Evolutionary conservation across 345 rosid genomes (phyloP).

Genomic region (Eucalyptus sp.): DNA sequence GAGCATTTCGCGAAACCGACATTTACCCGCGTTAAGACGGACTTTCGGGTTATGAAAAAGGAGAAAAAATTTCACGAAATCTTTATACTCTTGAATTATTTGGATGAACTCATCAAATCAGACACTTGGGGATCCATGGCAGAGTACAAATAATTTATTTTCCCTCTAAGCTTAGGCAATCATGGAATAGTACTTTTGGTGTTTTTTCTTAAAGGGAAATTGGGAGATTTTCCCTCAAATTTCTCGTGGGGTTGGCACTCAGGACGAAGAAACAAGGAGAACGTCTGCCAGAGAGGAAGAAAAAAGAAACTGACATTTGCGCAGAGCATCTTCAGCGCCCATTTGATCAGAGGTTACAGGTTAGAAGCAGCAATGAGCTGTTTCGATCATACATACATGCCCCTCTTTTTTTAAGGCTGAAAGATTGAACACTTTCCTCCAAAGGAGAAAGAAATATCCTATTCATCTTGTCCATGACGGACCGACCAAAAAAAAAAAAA

Average conservation of each 20-base stretch:
- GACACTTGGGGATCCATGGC: neutral
- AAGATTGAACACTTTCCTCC: neutral
- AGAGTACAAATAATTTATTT: neutral
- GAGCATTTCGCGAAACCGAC: neutral
- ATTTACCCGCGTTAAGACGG: neutral
- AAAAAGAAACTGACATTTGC: neutral
- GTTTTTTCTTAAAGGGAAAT: neutral
- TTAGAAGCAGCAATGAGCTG: neutral
- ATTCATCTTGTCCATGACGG: fast-evolving
- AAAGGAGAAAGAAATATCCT: neutral
- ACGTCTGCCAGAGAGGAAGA: neutral
- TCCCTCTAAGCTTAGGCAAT: neutral
- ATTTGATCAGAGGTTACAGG: neutral
- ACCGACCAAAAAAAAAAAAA: too few species aligned
- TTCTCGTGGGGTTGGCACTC: neutral
- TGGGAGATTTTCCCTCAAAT: neutral
- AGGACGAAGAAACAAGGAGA: neutral
- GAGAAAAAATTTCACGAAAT: neutral
- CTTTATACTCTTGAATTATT: neutral
- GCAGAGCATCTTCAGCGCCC: neutral
- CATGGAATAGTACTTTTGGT: neutral
- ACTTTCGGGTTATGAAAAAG: neutral
- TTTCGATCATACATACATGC: neutral
- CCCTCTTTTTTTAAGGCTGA: neutral
- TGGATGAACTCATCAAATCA: neutral